Evolutionary conservation across 176 grass and related monocot genomes (phyloP).

Genomic region (Chrysopogon serrulatus): DNA sequence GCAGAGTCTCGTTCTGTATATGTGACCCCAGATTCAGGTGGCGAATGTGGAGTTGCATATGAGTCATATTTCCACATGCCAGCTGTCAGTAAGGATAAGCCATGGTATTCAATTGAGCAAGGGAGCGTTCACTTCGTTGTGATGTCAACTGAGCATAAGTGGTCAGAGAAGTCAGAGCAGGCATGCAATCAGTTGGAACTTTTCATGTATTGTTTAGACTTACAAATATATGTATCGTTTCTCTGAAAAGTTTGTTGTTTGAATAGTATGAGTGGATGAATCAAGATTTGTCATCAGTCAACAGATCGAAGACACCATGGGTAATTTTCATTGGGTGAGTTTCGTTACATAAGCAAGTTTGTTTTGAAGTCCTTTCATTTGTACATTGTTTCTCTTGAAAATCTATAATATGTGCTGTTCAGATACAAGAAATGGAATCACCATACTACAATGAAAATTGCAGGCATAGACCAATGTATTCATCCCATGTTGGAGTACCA

Average conservation of each 20-base stretch:
- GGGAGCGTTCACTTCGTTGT: conserved; percentile 66
- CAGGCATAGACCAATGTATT: conserved; percentile 90
- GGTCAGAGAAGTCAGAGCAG: conserved; percentile 61
- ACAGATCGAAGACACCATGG: conserved; percentile 74
- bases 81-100: conserved; percentile 46
- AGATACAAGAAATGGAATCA: conserved; percentile 5
- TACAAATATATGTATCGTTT: not conserved
- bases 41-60: conserved; percentile 79
- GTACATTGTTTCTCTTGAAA: not conserved
- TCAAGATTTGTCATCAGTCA: conserved; percentile 52
- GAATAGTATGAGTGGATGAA: conserved; percentile 65
- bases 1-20: conserved; percentile 54
- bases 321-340: conserved; percentile 78
- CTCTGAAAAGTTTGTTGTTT: conserved; percentile 4
- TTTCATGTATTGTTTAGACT: not conserved
- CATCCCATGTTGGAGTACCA: conserved; percentile 40
- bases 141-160: conserved; percentile 79
- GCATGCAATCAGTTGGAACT: conserved; percentile 8
- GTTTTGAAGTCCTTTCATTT: not conserved
- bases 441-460: not conserved
- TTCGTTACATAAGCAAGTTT: conserved; percentile 5
- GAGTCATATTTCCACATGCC: conserved; percentile 91
- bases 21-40: conserved; percentile 68
- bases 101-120: conserved; percentile 92
- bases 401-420: not conserved